Conservation (phyloP, 2,329 filamentous ascomycete genomes). For the Cordyceps javanica region DNA sequence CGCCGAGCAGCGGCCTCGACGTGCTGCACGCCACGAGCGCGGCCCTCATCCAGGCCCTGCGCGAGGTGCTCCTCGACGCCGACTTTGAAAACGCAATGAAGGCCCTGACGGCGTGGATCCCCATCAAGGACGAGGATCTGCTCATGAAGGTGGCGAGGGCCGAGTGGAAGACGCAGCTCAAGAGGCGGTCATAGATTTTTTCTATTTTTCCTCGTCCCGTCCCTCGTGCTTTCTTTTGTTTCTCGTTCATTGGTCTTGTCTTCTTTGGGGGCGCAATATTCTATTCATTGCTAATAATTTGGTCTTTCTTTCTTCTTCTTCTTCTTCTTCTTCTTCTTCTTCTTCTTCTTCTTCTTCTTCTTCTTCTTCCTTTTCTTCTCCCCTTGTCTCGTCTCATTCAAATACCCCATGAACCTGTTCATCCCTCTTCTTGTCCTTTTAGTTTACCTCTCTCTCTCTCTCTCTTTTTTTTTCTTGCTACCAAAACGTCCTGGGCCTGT, state of each 20-base stretch:
- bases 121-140: constrained; percentile 87
- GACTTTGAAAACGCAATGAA: constrained; percentile 99
- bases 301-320: not conserved
- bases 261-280: not conserved
- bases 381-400: not conserved
- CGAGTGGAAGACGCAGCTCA: constrained; percentile 69
- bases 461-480: not conserved
- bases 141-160: constrained; percentile 85
- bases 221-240: not conserved
- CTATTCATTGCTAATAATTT: too few relatives aligned
- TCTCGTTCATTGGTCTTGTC: not conserved
- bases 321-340: not conserved
- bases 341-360: not conserved
- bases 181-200: constrained; percentile 30
- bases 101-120: constrained; percentile 86
- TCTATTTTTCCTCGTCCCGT: not conserved
- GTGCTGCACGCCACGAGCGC: constrained; percentile 85
- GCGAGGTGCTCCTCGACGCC: constrained; percentile 80
- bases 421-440: not conserved
- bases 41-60: constrained; percentile 82
- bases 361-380: not conserved
- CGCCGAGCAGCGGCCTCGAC: constrained; percentile 55
- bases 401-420: too few relatives aligned
- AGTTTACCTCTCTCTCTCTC: not conserved
- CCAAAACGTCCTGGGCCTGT: too few relatives aligned